These are phyloP conservation scores for Filosporella fistucella DNA, from an alignment of 495 filamentous ascomycete species.

Conservation along the genomic window DNA sequence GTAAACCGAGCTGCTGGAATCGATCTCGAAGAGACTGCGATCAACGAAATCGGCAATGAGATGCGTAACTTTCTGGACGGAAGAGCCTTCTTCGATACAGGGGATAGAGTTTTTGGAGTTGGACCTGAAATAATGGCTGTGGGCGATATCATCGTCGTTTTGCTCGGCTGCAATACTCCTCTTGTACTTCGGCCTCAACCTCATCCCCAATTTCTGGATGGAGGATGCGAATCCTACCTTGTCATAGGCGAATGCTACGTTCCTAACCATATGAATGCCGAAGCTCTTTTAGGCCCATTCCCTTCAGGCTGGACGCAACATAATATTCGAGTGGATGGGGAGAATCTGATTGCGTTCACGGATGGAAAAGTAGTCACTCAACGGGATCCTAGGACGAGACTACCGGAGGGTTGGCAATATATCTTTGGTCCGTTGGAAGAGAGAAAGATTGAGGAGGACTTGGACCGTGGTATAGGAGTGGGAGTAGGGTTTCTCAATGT, in stretches of 20 bases:
- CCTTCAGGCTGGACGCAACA: background rate
- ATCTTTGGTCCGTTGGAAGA: background rate
- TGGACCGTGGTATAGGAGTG: background rate
- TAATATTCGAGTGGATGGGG: no score
- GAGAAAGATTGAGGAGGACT: background rate
- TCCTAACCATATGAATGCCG: background rate
- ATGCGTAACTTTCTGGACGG: background rate
- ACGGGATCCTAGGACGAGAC: background rate
- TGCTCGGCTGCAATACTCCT: background rate
- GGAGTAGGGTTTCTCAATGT: background rate
- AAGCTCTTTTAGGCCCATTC: conserved; percentile 2
- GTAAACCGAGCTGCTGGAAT: no score
- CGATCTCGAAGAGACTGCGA: no score
- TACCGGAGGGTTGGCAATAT: background rate
- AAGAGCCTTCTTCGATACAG: background rate
- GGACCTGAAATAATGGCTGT: background rate
- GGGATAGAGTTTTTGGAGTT: background rate
- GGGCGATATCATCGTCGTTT: background rate
- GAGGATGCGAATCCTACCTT: background rate
- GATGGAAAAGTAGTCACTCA: background rate
- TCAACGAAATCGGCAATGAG: background rate
- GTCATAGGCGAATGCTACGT: background rate
- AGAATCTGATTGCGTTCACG: background rate
- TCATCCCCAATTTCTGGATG: background rate
- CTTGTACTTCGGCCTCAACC: background rate